phyloP scores from a whole-genome alignment of 139 green algal genomes.

The Volvox reticuliferus region DNA sequence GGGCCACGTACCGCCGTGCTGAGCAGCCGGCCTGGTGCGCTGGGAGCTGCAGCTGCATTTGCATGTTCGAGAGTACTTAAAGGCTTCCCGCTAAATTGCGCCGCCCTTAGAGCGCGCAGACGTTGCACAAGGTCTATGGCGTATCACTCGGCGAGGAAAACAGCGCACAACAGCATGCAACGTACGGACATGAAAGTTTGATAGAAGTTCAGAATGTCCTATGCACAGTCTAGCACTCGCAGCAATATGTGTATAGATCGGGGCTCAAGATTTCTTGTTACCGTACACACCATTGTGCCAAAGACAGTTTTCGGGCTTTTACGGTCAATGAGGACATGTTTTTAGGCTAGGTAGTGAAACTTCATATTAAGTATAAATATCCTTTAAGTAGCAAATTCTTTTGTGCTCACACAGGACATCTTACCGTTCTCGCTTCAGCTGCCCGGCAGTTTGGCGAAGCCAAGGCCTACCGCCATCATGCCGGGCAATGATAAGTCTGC shows the following conservation, averaged over 20 bases:
- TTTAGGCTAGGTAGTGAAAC: too few relatives aligned
- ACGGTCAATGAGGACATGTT: too few relatives aligned
- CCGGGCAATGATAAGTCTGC: neutral
- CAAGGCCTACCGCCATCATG: conserved; percentile 22
- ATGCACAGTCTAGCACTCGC: neutral
- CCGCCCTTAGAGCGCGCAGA: neutral
- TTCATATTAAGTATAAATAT: too few relatives aligned
- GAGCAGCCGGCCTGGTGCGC: conserved; percentile 20
- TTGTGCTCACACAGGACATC: too few relatives aligned
- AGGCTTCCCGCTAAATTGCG: neutral
- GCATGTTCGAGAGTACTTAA: neutral
- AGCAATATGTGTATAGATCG: neutral
- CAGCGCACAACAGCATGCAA: neutral
- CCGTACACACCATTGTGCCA: too few relatives aligned
- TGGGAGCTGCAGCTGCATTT: conserved; percentile 28
- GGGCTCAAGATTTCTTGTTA: neutral
- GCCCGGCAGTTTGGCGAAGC: conserved; percentile 16
- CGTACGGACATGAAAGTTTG: neutral
- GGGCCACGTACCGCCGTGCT: conserved; percentile 7
- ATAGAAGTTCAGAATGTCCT: neutral
- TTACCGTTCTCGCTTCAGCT: neutral
- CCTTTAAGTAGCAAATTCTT: too few relatives aligned
- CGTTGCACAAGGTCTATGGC: neutral
- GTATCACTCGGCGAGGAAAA: neutral
- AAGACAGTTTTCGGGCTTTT: too few relatives aligned